phyloP scores from a whole-genome alignment of 192 early-diverging fungal species.

The Chytriomyces sp. region DNA sequence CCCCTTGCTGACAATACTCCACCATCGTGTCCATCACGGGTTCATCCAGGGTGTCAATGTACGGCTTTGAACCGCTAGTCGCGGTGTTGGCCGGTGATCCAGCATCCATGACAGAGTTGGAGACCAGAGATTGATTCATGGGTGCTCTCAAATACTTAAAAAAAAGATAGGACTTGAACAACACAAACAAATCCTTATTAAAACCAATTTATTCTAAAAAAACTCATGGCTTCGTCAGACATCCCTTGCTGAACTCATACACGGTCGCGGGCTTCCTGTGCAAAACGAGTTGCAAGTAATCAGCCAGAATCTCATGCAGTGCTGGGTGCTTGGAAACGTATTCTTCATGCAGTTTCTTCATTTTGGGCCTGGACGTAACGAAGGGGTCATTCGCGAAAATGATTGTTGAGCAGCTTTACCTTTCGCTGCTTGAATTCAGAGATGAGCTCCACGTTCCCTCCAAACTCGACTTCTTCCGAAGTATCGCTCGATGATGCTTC shows the following conservation, averaged over 20 bases:
- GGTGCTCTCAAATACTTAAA: too few relatives aligned
- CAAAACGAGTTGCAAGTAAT: conserved; percentile 52
- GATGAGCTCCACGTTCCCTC: conserved; percentile 45
- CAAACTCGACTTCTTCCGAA: conserved; percentile 23
- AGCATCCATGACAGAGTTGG: too few relatives aligned
- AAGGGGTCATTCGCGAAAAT: too few relatives aligned
- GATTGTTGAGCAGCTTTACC: too few relatives aligned
- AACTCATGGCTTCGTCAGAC: conserved; percentile 22
- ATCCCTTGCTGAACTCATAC: conserved; percentile 43
- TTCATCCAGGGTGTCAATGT: conserved; percentile 86
- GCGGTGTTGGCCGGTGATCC: background rate
- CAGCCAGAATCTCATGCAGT: conserved; percentile 44
- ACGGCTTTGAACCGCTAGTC: background rate
- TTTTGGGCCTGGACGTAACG: conserved; percentile 24
- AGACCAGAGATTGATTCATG: too few relatives aligned
- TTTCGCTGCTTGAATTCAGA: conserved; percentile 48
- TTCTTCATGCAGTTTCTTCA: conserved; percentile 31
- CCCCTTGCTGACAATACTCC: conserved; percentile 21
- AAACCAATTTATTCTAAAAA: too few relatives aligned
- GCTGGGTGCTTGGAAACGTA: conserved; percentile 46
- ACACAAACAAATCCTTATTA: too few relatives aligned
- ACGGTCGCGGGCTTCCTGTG: conserved; percentile 52
- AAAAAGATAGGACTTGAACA: too few relatives aligned
- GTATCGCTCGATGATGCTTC: background rate
- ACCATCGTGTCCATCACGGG: conserved; percentile 91